Base-by-base conservation (phyloP, 306 rosid genomes). In the Acacia confusa region DNA sequence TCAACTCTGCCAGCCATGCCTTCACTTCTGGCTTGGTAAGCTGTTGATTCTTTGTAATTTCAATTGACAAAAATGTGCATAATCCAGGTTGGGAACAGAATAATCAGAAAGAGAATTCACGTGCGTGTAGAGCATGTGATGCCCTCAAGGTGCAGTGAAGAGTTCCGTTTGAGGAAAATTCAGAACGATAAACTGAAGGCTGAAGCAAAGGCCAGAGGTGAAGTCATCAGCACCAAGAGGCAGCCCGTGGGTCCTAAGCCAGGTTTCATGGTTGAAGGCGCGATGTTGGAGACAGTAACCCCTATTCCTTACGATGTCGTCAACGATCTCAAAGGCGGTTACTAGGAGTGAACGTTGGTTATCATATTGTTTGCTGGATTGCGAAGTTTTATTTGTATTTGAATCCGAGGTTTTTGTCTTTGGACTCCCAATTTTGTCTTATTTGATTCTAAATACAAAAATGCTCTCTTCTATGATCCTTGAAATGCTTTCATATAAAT, bases 301-400 rank as follows among this genome's bases (percentile, higher is more conserved):
- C 98, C 99, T 45, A 95, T 95, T 84, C 99, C 99, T 0, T 95
- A 95, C 3, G 98, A 95, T 84, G 99, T 95, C 0, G 99, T 95
- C 78, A 95, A 95, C 14, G 99, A 95, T 65, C 94, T 95, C n/a
- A 95, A 95, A 74, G 99, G 99, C 0, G 99, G 99, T 1, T 95
- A 95, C 67, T 95, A 93, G 88, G 75, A 48, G 7, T 60, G 45
- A 16, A 4, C 32, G 53, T 19, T 14, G 58, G 43, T 55, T 43
- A 36, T 71, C 16, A 1, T 44, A 6, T 9, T 65, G 30, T 24
- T 67, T 74, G 24, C 44, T 72, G 47, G 80, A 36, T 40, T 71
- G 44, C 72, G 0, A 22, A 34, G 15, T 77, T 50, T 70, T 32
- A 36, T 78, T 80, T 84, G 63, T 50, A 47, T 38, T 52, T 36